These are phyloP conservation scores for Cymbopogon flexuosus DNA, from an alignment of 202 grass and related monocot genomes.

Conservation along the genomic window DNA sequence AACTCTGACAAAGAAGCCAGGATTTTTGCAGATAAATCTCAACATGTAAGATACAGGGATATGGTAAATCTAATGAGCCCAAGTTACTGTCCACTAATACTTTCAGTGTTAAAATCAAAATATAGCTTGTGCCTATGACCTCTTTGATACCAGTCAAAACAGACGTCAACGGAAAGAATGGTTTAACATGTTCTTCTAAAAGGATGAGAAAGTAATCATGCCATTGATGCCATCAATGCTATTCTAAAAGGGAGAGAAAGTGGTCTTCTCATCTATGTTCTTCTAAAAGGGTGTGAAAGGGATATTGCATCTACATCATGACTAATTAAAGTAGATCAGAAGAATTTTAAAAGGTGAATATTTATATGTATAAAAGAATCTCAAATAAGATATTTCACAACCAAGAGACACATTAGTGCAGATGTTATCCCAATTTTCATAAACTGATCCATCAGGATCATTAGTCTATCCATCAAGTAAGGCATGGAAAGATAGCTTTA, in stretches of 20 bases:
- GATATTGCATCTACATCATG: background rate
- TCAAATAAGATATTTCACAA: background rate
- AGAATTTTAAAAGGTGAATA: background rate
- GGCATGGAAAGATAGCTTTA: background rate
- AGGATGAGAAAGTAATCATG: background rate
- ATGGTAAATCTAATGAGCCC: background rate
- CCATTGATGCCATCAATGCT: background rate
- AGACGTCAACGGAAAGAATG: background rate
- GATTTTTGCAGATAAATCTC: background rate
- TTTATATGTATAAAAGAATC: background rate
- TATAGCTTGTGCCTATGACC: background rate
- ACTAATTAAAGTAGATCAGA: background rate
- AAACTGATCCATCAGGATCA: background rate
- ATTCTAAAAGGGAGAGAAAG: conserved; percentile 17
- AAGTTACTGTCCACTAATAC: background rate
- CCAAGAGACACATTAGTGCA: background rate
- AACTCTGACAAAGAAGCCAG: background rate
- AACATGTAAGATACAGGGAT: background rate
- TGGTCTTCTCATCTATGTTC: background rate
- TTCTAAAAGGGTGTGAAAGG: conserved; percentile 11
- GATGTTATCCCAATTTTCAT: background rate
- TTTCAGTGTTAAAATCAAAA: background rate
- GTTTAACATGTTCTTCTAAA: background rate
- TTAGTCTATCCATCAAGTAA: background rate
- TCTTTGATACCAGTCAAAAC: background rate